Base-by-base conservation (phyloP, 1,284 basidiomycete species). In the Kalmanozyma brasiliensis region DNA sequence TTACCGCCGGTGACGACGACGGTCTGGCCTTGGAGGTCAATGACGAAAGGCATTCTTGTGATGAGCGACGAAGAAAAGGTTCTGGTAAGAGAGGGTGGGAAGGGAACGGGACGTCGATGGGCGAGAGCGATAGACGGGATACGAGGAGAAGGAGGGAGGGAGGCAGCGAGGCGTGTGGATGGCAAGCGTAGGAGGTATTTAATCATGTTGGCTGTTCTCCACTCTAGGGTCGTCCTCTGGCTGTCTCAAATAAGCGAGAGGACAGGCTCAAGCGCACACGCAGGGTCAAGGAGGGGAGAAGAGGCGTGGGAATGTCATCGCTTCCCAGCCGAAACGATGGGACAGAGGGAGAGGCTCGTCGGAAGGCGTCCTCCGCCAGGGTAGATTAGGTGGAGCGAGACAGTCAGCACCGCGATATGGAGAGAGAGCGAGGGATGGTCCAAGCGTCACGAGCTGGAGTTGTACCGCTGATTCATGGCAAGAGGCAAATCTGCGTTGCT, bases 1-100 rank as follows among this genome's bases (percentile, higher is more conserved):
- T 80, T 80, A 48, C 79, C 79, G 45, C 79, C 79, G 42, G 91
- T 90, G 38, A 92, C 87, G 59, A 81, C 65, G 61, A 81, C 65
- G 53, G 79, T 81, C 60, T 72, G 69, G 51, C 69, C 69, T 51
- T 59, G 48, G 52, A 72, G 63, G 49, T 72, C 69, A 40, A 72
- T 72, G 34, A 67, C 64, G 49, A 60, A 72, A 59, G 64, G 63
- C 69, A 72, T 72, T 42, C 48, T 57, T 26, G 14, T 17, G 38
- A 29, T 22, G 29, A 34, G 19, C 11, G 17, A 33, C 20, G 52
- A 24, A 19, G n/a, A 37, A 38, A 23, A 14, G 29, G 9, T 34
- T 17, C 26, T 29, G 26, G 26, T 6, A 29, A 29, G 6, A 7
- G 26, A 29, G 26, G 26, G 6, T 11, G 26, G n/a, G n/a, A n/a